Evolutionary conservation across 1,139 yeast species (phyloP), one percentile per base, ranked within the genome.

Genomic region (Petasospora fabianii): DNA sequence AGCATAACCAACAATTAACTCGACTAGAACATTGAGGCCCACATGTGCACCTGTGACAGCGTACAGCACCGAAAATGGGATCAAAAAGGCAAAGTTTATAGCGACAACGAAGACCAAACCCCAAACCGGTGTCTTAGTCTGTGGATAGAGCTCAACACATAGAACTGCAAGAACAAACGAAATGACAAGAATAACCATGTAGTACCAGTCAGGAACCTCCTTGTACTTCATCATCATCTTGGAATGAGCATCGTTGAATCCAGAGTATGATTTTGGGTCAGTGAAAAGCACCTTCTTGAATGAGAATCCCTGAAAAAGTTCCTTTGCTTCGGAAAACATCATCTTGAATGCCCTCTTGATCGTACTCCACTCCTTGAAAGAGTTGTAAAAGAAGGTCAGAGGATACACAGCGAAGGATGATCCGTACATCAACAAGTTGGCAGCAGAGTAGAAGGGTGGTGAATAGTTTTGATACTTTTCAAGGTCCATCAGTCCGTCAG

Each of bases 141-240:
- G 67, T 16, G 75, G 75, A 50, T 73, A 76, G 2, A 67, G 43
- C 47, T 71, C 57, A 16, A 77, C 70, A 48, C 68, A 62, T 2
- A 73, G 49, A 24, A 77, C 68, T 5, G 75, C 81, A 39, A 77
- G 61, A 6, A 65, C 69, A 6, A 77, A 53, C 3, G 84, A 68
- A 15, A 70, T 47, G 12, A 73, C 45, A 39, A 79, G 59, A 14
- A 79, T 68, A 11, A 62, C 40, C 19, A 74, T 47, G 48, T 71
- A 80, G 69, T 77, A 75, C 73, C 75, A 73, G 44, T 77, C 80
- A 10, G 85, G 85, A 16, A 77, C 84, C 50, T 80, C 86, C 28
- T 66, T 67, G 55, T 77, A 77, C 16, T 61, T 60, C 19, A 66
- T 47, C 80, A 77, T 77, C 74, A 76, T 71, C 38, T 67, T 64